A percentile compares a stretch with the other conserved stretches of the same genome.
These are phyloP conservation scores for Saposhnikovia divaricata DNA, from an alignment of 129 eudicot genomes.

Conservation along the genomic window DNA sequence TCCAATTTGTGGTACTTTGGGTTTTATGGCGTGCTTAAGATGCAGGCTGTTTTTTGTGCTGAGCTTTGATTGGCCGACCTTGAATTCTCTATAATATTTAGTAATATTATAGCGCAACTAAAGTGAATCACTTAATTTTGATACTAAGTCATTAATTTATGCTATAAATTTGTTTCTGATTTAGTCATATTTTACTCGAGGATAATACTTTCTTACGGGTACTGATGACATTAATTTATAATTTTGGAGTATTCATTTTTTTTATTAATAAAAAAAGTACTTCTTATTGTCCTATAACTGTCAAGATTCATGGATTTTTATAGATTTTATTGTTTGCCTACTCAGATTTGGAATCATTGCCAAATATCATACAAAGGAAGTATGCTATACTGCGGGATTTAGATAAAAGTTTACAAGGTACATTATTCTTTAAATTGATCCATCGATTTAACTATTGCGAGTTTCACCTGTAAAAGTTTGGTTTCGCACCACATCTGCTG, in stretches of 20 bases:
- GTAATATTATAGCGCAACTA: background rate
- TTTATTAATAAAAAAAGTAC: too few species aligned
- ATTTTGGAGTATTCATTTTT: background rate
- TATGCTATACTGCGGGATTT: slow-evolving; percentile 69
- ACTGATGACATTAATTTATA: background rate
- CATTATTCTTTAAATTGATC: slow-evolving; percentile 10
- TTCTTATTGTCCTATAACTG: background rate
- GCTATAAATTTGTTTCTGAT: background rate
- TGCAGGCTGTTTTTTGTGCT: background rate
- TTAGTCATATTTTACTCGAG: background rate
- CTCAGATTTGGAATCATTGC: slow-evolving; percentile 74
- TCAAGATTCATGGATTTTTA: background rate
- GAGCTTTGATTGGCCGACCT: background rate
- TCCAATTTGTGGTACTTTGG: background rate
- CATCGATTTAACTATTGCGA: background rate
- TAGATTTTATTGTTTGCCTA: background rate
- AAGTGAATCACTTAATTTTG: background rate
- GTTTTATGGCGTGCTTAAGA: background rate
- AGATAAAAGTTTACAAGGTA: slow-evolving; percentile 87
- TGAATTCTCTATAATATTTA: background rate
- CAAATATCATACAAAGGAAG: slow-evolving; percentile 68
- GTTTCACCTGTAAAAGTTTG: background rate
- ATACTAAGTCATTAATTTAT: background rate
- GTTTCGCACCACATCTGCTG: background rate
- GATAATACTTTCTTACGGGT: background rate